Evolutionary conservation across 306 rosid species (phyloP).

Genomic region (Vigna angularis): DNA sequence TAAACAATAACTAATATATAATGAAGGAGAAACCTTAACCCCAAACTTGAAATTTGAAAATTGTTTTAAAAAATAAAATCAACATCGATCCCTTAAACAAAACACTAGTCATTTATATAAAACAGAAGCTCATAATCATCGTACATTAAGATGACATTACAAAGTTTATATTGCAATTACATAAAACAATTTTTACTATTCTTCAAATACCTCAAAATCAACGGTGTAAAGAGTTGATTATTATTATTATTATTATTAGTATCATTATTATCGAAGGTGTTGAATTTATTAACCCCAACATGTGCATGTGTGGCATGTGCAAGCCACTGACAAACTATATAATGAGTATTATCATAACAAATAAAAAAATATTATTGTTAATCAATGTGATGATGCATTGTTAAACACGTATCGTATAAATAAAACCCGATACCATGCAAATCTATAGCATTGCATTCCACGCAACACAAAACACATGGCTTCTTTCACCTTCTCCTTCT

Average conservation of each 20-base stretch:
- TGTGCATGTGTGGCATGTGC: slow-evolving; percentile 52
- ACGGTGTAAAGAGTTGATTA: no score
- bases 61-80: no score
- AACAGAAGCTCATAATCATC: background rate
- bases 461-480: slow-evolving; percentile 39
- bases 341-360: background rate
- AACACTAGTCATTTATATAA: background rate
- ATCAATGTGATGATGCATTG: background rate
- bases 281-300: slow-evolving; percentile 28
- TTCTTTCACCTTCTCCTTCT: slow-evolving; percentile 47
- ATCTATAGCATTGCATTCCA: slow-evolving; percentile 23
- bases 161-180: no score
- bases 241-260: no score
- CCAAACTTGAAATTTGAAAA: no score
- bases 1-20: no score
- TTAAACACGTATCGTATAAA: slow-evolving; percentile 2
- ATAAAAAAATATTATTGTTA: background rate
- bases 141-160: no score
- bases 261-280: background rate
- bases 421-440: slow-evolving; percentile 19
- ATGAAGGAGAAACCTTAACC: no score
- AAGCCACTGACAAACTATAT: slow-evolving; percentile 5
- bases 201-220: no score
- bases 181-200: no score
- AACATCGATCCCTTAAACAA: no score